Percentiles rank a stretch among this genome's conserved stretches.
Evolutionary conservation across 139 green algal species (phyloP).

Genomic region (Trebouxia sp.): DNA sequence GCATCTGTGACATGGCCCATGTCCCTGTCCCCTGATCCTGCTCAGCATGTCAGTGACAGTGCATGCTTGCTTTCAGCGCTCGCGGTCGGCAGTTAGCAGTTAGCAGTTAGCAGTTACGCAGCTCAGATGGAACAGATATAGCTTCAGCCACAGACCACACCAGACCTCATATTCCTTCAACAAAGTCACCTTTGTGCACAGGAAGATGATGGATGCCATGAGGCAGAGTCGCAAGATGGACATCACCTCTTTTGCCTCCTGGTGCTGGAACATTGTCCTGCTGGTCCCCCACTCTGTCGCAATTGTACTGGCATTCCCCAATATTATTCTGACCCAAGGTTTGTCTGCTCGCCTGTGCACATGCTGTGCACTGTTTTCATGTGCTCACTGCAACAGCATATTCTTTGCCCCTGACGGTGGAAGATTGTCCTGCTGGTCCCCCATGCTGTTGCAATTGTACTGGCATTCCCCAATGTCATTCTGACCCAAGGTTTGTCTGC

Average conservation of each 20-base stretch:
- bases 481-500: conserved; percentile 8
- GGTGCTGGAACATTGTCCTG: conserved; percentile 28
- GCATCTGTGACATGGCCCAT: no score
- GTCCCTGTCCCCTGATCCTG: no score
- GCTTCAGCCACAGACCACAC: neutral
- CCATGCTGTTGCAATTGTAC: conserved; percentile 26
- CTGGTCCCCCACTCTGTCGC: conserved; percentile 26
- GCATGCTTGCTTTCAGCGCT: no score
- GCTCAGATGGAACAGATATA: no score
- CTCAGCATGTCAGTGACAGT: no score
- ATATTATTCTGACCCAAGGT: neutral
- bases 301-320: conserved; percentile 27
- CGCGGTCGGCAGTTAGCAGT: no score
- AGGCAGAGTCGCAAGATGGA: neutral
- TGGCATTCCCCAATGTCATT: conserved; percentile 6
- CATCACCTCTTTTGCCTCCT: neutral
- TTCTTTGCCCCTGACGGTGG: conserved; percentile 2
- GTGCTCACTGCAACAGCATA: no score
- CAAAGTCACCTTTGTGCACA: neutral
- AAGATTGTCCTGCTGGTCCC: conserved; percentile 27
- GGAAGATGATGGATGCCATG: conserved; percentile 33
- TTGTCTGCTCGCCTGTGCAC: neutral
- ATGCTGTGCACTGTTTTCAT: no score
- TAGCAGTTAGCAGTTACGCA: no score
- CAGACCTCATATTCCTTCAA: neutral